phyloP scores from a whole-genome alignment of 2,329 filamentous ascomycete species.

The Exophiala aquamarina region DNA sequence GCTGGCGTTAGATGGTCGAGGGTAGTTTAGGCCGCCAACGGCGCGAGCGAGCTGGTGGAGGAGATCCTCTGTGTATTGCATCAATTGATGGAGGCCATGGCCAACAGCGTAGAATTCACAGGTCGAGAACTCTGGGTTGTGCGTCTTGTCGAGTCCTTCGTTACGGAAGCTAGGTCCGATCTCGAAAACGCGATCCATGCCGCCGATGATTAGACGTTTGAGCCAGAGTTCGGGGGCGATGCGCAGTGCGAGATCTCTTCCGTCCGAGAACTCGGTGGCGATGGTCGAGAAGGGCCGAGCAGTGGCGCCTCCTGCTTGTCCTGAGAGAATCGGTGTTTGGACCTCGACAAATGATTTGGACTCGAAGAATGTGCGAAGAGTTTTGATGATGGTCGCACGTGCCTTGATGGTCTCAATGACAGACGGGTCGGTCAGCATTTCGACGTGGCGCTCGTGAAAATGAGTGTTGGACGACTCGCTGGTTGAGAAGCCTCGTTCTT shows the following conservation, averaged over 20 bases:
- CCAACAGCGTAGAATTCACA: conserved; percentile 96
- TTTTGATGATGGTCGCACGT: conserved; percentile 71
- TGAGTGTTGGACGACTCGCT: conserved; percentile 53
- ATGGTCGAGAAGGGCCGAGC: conserved; percentile 82
- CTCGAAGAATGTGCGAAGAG: conserved; percentile 72
- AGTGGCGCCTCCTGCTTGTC: conserved; percentile 79
- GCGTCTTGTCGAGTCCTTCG: conserved; percentile 81
- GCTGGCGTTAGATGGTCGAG: background rate
- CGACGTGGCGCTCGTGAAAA: conserved; percentile 65
- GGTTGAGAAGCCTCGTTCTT: conserved; percentile 31
- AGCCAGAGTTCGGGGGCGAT: conserved; percentile 95
- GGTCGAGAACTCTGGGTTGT: conserved; percentile 96
- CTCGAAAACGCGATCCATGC: conserved; percentile 86
- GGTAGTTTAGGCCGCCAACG: background rate
- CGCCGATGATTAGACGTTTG: conserved; percentile 86
- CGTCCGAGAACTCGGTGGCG: conserved; percentile 70
- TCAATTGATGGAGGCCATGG: conserved; percentile 49
- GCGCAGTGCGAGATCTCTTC: conserved; percentile 69
- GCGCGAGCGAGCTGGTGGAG: conserved; percentile 8
- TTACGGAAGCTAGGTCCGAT: conserved; percentile 92
- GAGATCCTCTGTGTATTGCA: conserved; percentile 23
- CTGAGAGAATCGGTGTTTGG: conserved; percentile 82
- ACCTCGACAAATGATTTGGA: conserved; percentile 78
- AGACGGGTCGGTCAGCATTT: conserved; percentile 74
- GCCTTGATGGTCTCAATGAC: conserved; percentile 70